A percentile compares a stretch with the other conserved stretches of the same genome.
These are phyloP conservation scores for Strobilomyces echinocephalus DNA, from an alignment of 768 basidiomycete genomes.

Conservation along the genomic window DNA sequence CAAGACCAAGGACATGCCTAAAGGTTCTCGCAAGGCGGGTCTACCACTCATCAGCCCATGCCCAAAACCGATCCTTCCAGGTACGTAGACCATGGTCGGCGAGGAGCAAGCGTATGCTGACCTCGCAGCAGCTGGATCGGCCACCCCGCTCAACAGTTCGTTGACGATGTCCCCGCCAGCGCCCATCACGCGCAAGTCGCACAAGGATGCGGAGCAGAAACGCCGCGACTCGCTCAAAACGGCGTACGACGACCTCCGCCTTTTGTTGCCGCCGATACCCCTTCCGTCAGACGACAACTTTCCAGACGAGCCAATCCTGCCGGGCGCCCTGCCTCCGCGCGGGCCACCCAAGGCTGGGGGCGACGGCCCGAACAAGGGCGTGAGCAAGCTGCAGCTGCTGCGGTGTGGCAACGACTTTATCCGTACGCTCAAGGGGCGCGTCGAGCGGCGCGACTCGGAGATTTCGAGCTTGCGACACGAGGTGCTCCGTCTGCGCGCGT, in stretches of 20 bases:
- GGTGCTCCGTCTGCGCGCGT: constrained; percentile 51
- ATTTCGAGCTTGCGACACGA: constrained; percentile 64
- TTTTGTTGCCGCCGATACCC: constrained; percentile 83
- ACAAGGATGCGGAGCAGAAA: constrained; percentile 97
- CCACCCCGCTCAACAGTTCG: constrained; percentile 24
- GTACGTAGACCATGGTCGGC: constrained; percentile 31
- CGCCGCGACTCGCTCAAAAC: constrained; percentile 94
- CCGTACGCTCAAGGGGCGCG: constrained; percentile 64
- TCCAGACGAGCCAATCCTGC: constrained; percentile 70
- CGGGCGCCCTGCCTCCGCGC: constrained; percentile 85
- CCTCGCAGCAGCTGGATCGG: constrained; percentile 31
- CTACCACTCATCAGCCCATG: constrained; percentile 44
- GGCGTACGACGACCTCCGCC: constrained; percentile 81
- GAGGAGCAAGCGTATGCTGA: constrained; percentile 1
- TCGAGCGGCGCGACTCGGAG: constrained; percentile 78
- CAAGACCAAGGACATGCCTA: constrained; percentile 28
- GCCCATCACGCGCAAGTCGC: constrained; percentile 68
- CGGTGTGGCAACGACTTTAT: constrained; percentile 91
- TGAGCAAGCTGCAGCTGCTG: constrained; percentile 89
- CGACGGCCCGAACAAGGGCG: constrained; percentile 92
- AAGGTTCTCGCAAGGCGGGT: constrained; percentile 26
- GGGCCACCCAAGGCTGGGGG: constrained; percentile 80
- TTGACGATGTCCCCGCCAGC: constrained; percentile 32
- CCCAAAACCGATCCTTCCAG: constrained; percentile 71
- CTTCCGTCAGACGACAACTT: constrained; percentile 70